Evolutionary conservation across 768 basidiomycete genomes (phyloP), one percentile per base, ranked within the genome.

Genomic region (Polyporus arcularius): DNA sequence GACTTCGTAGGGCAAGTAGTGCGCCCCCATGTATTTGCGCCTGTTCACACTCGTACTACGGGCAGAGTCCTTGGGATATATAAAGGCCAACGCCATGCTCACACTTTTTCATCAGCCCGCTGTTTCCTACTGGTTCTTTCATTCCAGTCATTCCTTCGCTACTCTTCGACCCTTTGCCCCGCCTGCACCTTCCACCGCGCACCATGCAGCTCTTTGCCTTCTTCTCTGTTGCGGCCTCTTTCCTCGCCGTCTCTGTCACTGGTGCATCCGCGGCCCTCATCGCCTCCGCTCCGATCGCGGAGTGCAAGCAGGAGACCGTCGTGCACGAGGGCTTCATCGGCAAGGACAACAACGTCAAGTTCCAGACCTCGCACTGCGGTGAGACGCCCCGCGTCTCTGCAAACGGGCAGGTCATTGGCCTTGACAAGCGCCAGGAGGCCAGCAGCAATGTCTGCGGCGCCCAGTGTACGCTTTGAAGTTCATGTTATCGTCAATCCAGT

Each of bases 271-370:
- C 60, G 15, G n/a, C 39, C 21, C 2, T 28, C 21, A 21, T 61
- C 47, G 60, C 42, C 26, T 26, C 42, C 15, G 43, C 14, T 8
- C 52, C 11, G 3, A 21, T 21, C 53, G 11, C 50, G 21, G 43
- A 40, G 41, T 62, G 61, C 57, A 10, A 26, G 31, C 14, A 39
- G 18, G 57, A 62, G 57, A 46, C 35, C 11, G 48, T 61, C 40
- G 39, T 42, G 15, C 31, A 41, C 31, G 69, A 76, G 55, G 60
- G 64, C 1, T 78, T 68, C 65, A 79, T 81, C 55, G 80, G 80
- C 31, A 65, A 74, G 65, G 71, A 78, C 61, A 73, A 73, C 53
- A 74, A 82, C 54, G 82, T 82, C 47, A 76, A 76, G 60, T 67
- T 79, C 16, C 72, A 75, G 31, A 51, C 66, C 26, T 61, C 75